Conservation (phyloP, 805 yeast genomes). For the Candida montana region DNA sequence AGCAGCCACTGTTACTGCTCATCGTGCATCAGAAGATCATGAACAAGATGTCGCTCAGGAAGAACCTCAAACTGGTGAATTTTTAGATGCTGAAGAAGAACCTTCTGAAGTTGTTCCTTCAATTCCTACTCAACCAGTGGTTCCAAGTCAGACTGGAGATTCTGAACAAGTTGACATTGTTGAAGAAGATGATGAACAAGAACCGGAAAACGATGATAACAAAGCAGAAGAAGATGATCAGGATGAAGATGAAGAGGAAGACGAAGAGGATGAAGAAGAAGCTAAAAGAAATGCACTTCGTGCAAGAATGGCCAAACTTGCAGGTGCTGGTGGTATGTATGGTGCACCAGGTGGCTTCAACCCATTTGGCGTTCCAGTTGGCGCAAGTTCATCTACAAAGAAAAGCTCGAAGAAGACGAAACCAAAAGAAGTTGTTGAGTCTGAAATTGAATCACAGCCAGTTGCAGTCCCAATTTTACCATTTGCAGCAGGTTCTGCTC, state of each 20-base stretch:
- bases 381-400: slow-evolving; percentile 27
- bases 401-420: slow-evolving; percentile 17
- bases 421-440: slow-evolving; percentile 19
- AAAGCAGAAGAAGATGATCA: slow-evolving; percentile 43
- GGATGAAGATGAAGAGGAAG: slow-evolving; percentile 44
- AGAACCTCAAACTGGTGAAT: background rate
- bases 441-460: slow-evolving; percentile 15
- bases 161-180: background rate
- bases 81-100: background rate
- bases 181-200: slow-evolving; percentile 18
- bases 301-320: slow-evolving; percentile 93
- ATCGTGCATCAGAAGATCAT: background rate
- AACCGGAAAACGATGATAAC: slow-evolving; percentile 25
- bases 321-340: slow-evolving; percentile 66
- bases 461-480: slow-evolving; percentile 52
- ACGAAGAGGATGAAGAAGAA: slow-evolving; percentile 67
- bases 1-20: background rate
- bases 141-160: background rate
- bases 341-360: slow-evolving; percentile 29
- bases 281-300: slow-evolving; percentile 69
- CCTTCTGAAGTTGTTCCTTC: background rate
- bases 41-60: no score
- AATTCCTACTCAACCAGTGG: background rate
- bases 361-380: slow-evolving; percentile 36
- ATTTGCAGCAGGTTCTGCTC: slow-evolving; percentile 30